Evolutionary conservation across 2,329 filamentous ascomycete genomes (phyloP), one percentile per base, ranked within the genome.

Genomic region (Penicillium sclerotiorum): DNA sequence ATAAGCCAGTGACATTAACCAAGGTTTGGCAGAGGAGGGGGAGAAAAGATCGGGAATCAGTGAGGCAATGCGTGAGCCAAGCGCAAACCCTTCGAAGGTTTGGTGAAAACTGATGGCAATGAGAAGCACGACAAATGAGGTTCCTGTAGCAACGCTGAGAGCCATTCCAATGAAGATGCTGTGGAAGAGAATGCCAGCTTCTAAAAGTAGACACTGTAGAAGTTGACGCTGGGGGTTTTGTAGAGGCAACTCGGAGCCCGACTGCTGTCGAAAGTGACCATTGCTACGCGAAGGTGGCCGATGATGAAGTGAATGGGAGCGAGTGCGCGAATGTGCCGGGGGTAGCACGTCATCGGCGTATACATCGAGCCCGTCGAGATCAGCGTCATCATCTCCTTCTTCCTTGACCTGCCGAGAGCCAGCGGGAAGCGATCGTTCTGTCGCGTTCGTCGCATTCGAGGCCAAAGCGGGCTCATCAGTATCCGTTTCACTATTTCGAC

Each of bases 121-220:
- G 0, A 94, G 77, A 56, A 94, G 88, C 11, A 93, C 87, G 35
- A 90, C 77, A 64, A 94, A 94, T 1, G 87, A 84, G 0, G 88
- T 86, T 0, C 89, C 89, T 0, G 88, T 90, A 0, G 89, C 86
- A 1, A 94, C 89, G 1, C 87, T 90, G 23, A 94, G 79, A 4
- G 89, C 88, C 88, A 93, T 92, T 54, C 89, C 89, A 60, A 94
- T 93, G 64, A 94, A 94, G 46, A 94, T 79, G 63, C 85, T 89
- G 74, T 94, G 89, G 66, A 93, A 93, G 13, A 94, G 79, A 53
- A 94, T 93, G 17, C 89, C 89, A 0, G 88, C 88, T 71, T 93
- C 89, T 2, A 94, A 80, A 20, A 94, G 79, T 38, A 93, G 75
- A 59, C 89, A 92, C 68, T 94, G 89, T 8, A 92, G 74, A 59